Evolutionary conservation across 2,329 filamentous ascomycete species (phyloP).

Genomic region (Talaromyces pinophilus): DNA sequence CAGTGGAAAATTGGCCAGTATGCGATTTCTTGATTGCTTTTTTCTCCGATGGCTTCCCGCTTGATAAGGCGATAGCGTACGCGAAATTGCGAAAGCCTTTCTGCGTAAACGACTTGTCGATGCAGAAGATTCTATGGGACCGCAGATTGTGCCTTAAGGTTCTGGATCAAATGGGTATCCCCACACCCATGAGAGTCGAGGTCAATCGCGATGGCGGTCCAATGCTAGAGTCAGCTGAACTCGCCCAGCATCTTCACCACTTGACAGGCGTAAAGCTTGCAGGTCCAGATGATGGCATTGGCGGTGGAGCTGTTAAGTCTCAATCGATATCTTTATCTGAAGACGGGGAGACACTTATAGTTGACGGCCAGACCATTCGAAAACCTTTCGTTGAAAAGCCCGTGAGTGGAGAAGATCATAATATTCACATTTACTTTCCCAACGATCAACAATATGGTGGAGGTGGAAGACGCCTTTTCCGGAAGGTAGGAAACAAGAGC

Average conservation of each 20-base stretch:
- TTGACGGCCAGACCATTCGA: slow-evolving; percentile 77
- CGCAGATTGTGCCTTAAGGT: slow-evolving; percentile 84
- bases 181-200: slow-evolving; percentile 83
- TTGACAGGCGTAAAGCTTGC: slow-evolving; percentile 76
- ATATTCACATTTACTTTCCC: slow-evolving; percentile 97
- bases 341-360: slow-evolving; percentile 80
- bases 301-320: slow-evolving; percentile 58
- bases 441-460: slow-evolving; percentile 72
- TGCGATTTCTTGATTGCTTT: slow-evolving; percentile 98
- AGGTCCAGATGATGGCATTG: slow-evolving; percentile 67
- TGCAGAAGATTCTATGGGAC: slow-evolving; percentile 98
- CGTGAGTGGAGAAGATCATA: slow-evolving; percentile 97
- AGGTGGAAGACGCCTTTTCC: slow-evolving; percentile 86
- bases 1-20: slow-evolving; percentile 92
- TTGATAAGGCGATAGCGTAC: slow-evolving; percentile 97
- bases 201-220: slow-evolving; percentile 93
- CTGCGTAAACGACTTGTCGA: slow-evolving; percentile 94
- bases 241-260: slow-evolving; percentile 76
- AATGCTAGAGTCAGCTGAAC: slow-evolving; percentile 71
- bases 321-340: slow-evolving; percentile 82
- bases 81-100: slow-evolving; percentile 91
- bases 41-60: slow-evolving; percentile 94
- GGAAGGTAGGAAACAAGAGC: slow-evolving; percentile 98
- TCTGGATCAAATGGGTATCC: slow-evolving; percentile 84
- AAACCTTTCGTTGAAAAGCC: slow-evolving; percentile 99